These are phyloP conservation scores for Torulaspora indica DNA, from an alignment of 805 yeast genomes.

Conservation along the genomic window DNA sequence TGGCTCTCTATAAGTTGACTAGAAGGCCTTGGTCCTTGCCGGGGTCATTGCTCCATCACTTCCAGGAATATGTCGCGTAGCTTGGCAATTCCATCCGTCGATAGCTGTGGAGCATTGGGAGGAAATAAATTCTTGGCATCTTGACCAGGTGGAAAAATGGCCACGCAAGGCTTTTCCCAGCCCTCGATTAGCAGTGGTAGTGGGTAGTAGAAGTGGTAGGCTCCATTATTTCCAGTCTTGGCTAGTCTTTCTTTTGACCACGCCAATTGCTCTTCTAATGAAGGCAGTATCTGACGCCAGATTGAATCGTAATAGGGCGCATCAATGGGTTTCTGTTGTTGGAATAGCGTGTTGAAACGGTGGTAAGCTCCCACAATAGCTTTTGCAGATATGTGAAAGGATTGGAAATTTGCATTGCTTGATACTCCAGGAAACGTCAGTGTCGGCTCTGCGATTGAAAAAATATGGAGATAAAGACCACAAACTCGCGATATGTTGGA, in stretches of 20 bases:
- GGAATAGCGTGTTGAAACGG: constrained; percentile 13
- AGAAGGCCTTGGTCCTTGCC: neutral
- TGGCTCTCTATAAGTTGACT: neutral
- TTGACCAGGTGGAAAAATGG: constrained; percentile 10
- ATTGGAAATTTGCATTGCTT: constrained; percentile 23
- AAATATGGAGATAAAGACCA: constrained; percentile 45
- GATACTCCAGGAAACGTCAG: constrained; percentile 42
- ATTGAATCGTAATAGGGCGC: constrained; percentile 19
- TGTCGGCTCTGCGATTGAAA: constrained; percentile 45
- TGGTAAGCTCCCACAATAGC: constrained; percentile 20
- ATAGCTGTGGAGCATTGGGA: constrained; percentile 9
- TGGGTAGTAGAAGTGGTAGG: constrained; percentile 22
- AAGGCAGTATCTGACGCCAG: constrained; percentile 21
- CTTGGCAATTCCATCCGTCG: constrained; percentile 13
- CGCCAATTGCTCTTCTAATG: constrained; percentile 17
- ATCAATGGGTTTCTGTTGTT: constrained; percentile 11
- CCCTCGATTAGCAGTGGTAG: constrained; percentile 10
- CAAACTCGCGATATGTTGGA: constrained; percentile 34
- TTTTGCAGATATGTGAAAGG: constrained; percentile 20
- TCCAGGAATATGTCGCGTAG: constrained; percentile 11
- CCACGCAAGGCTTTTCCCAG: constrained; percentile 17
- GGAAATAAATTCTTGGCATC: constrained; percentile 13
- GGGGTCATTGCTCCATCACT: constrained; percentile 3
- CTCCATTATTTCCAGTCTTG: constrained; percentile 18
- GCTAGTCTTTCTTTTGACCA: constrained; percentile 17